Base-by-base conservation (phyloP, 1,139 yeast species). In the Sugiyamaella neomexicana region DNA sequence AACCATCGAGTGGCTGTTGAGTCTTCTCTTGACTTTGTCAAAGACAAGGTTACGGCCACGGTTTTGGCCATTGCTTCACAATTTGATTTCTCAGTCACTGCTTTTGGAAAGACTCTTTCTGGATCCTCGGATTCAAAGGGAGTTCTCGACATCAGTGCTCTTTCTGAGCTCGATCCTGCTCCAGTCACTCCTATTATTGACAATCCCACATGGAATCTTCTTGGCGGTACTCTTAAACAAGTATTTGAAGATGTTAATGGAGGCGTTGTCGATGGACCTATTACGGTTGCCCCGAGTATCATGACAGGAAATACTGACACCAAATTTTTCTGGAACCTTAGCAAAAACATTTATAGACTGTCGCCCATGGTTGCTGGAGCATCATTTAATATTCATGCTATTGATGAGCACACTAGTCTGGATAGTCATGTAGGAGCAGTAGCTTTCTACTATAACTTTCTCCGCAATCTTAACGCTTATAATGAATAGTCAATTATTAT, bases 291-390 rank as follows among this genome's bases (percentile, higher is more conserved):
- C 1, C 95, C 96, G 8, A 74, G 80, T 16, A 66, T 88, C 50
- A 80, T 86, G 81, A 78, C 89, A 5, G 96, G 89, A 34, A 89
- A 89, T 69, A 89, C 97, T 2, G 97, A 89, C 68, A 89, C 96
- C 6, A 80, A 81, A 66, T 80, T 81, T 67, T 89, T 86, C 72
- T 87, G 95, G 91, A 71, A 75, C 50, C 75, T 89, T 65, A 80
- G 90, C 15, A 75, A 76, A 54, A 81, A 86, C 67, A 87, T 90
- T 57, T 88, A 78, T 75, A 79, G 97, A 63, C 85, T 78, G 68
- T 67, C 77, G 15, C 87, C 85, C 0, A 56, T 55, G 7, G 52
- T 66, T 40, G 50, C 54, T 12, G 55, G 54, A 2, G 50, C 56
- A 8, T 54, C 58, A 1, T 43, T 54, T 3, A 62, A 63, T 31